Percentiles rank a stretch among this genome's conserved stretches.
phyloP scores from a whole-genome alignment of 2,329 filamentous ascomycete species.

The Nigrograna mackinnonii region DNA sequence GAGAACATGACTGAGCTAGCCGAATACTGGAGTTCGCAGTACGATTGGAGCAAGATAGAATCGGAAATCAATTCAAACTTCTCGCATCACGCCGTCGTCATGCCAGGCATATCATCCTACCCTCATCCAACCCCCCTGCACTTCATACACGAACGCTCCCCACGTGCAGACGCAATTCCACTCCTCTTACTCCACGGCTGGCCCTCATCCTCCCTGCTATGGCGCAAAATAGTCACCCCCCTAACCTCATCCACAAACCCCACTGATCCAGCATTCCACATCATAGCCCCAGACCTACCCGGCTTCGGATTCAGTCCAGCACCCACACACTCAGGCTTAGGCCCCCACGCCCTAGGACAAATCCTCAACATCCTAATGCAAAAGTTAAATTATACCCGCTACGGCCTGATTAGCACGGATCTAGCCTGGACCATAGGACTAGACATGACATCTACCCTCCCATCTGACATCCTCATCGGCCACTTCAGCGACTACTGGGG shows the following conservation, averaged over 20 bases:
- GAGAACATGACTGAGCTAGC: too few relatives aligned
- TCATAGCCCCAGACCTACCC: conserved; percentile 65
- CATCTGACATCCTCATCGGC: conserved; percentile 4
- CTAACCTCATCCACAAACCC: conserved; percentile 52
- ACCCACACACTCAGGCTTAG: conserved; percentile 51
- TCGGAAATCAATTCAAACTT: neutral
- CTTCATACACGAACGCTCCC: conserved; percentile 63
- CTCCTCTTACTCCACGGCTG: conserved; percentile 66
- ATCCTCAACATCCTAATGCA: conserved; percentile 62
- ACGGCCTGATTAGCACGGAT: conserved; percentile 45
- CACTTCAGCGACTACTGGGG: conserved; percentile 10
- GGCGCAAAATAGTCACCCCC: conserved; percentile 55
- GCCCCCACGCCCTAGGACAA: conserved; percentile 53
- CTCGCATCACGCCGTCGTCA: neutral
- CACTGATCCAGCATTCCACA: conserved; percentile 57
- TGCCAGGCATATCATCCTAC: conserved; percentile 32
- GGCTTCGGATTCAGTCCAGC: conserved; percentile 67
- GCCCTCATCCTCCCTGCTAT: conserved; percentile 62
- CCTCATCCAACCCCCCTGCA: conserved; percentile 55
- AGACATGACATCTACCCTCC: neutral
- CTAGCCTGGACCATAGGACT: conserved; percentile 5
- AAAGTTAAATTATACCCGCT: conserved; percentile 59
- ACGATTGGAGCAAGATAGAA: too few relatives aligned
- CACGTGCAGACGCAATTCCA: conserved; percentile 57
- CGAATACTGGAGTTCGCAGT: too few relatives aligned